Conservation (phyloP, 306 rosid genomes). For the Prunus dulcis region DNA sequence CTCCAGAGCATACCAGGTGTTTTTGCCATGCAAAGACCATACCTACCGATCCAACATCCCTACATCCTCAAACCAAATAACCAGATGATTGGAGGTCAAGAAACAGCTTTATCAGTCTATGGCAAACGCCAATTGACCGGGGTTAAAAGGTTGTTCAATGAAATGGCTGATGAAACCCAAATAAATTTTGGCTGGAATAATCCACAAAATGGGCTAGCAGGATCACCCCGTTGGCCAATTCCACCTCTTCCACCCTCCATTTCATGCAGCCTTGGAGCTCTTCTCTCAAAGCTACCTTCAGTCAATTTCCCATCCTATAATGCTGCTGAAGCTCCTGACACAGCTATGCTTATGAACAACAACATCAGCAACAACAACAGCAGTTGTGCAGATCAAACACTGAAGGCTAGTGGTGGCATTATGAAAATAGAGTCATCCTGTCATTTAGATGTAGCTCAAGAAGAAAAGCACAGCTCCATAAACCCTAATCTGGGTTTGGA, state of each 20-base stretch:
- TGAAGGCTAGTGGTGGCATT: conserved; percentile 30
- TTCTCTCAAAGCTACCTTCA: conserved; percentile 45
- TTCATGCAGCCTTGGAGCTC: conserved; percentile 52
- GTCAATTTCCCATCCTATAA: conserved; percentile 9
- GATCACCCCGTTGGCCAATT: conserved; percentile 42
- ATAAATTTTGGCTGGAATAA: conserved; percentile 61
- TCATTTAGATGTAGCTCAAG: conserved; percentile 36
- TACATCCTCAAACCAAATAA: conserved; percentile 49
- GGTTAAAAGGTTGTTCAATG: conserved; percentile 44
- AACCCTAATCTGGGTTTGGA: conserved; percentile 25
- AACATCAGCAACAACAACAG: conserved; percentile 21
- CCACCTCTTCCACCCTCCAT: conserved; percentile 53
- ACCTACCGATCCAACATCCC: conserved; percentile 58
- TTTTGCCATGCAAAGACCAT: conserved; percentile 72
- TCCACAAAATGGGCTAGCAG: conserved; percentile 39
- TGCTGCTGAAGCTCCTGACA: conserved; percentile 24
- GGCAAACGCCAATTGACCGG: conserved; percentile 33
- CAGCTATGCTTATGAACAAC: conserved; percentile 18
- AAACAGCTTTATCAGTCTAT: conserved; percentile 29
- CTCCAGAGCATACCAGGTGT: conserved; percentile 78
- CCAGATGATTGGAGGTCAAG: conserved; percentile 42
- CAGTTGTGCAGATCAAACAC: conserved; percentile 19
- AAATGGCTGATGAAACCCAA: conserved; percentile 39
- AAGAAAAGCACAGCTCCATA: conserved; percentile 21
- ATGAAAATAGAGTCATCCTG: conserved; percentile 31